Evolutionary conservation across 1,284 basidiomycete genomes (phyloP).

Genomic region (Amylostereum areolatum): DNA sequence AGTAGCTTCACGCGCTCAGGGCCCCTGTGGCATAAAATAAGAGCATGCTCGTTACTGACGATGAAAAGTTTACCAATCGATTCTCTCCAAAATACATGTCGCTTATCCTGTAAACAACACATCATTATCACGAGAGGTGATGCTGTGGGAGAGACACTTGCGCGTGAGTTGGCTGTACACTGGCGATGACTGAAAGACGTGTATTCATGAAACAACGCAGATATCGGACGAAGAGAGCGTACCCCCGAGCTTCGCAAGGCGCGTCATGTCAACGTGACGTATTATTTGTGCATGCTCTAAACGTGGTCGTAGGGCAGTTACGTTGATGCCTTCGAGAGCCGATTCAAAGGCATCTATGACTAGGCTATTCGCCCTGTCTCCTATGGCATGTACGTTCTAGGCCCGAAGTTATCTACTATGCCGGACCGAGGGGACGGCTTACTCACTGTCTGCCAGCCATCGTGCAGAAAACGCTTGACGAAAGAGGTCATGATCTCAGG

Average conservation of each 20-base stretch:
- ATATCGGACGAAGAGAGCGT: conserved; percentile 16
- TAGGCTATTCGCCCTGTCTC: conserved; percentile 83
- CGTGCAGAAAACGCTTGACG: conserved; percentile 65
- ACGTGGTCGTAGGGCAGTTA: conserved; percentile 66
- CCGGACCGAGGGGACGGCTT: background rate
- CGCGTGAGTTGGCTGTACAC: conserved; percentile 88
- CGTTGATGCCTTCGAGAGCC: conserved; percentile 51
- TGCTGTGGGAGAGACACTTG: conserved; percentile 29
- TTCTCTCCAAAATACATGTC: conserved; percentile 90
- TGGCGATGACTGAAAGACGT: conserved; percentile 55
- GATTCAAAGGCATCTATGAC: conserved; percentile 80
- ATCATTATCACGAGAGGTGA: background rate
- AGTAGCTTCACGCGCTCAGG: conserved; percentile 78
- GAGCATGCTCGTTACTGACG: background rate
- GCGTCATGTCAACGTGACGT: conserved; percentile 61
- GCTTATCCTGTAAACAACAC: conserved; percentile 45
- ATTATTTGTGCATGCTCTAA: conserved; percentile 91
- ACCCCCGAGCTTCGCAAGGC: conserved; percentile 76
- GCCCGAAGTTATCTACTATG: conserved; percentile 3
- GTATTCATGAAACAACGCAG: conserved; percentile 1
- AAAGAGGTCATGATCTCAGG: conserved; percentile 56
- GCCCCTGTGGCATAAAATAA: conserved; percentile 39
- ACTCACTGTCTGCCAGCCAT: conserved; percentile 79
- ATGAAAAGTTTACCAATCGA: conserved; percentile 50
- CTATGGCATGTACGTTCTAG: conserved; percentile 87